Evolutionary conservation across 108 stramenopile genomes (phyloP).

Genomic region (Cyclotella baltica): DNA sequence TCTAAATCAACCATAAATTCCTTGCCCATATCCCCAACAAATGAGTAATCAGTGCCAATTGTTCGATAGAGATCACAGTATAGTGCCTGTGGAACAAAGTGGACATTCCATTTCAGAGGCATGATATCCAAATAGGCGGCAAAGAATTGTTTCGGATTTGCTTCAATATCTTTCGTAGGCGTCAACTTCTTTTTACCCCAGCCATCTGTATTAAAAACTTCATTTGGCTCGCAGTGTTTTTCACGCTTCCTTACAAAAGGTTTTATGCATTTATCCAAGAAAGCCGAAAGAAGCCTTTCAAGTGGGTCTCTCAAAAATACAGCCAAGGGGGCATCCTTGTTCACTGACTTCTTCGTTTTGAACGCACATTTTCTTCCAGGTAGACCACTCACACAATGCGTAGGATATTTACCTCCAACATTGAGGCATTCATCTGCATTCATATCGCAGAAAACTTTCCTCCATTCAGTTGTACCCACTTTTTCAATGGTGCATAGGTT

Average conservation of each 20-base stretch:
- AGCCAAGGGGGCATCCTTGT: slow-evolving; percentile 37
- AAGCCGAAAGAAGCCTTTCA: slow-evolving; percentile 62
- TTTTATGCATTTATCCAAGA: slow-evolving; percentile 61
- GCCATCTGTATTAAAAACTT: slow-evolving; percentile 30
- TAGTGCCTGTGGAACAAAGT: slow-evolving; percentile 65
- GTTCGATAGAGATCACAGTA: slow-evolving; percentile 57
- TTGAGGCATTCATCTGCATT: slow-evolving; percentile 38
- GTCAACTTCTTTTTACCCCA: not conserved
- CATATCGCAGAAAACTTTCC: slow-evolving; percentile 30
- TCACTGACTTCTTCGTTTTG: slow-evolving; percentile 23
- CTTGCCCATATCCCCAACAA: slow-evolving; percentile 65
- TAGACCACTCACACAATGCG: not conserved
- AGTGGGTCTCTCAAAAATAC: slow-evolving; percentile 73
- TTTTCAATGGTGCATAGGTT: slow-evolving; percentile 63
- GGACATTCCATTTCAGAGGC: slow-evolving; percentile 69
- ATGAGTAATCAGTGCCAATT: slow-evolving; percentile 49
- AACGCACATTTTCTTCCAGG: slow-evolving; percentile 29
- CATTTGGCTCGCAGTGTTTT: slow-evolving; percentile 46
- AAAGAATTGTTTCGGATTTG: slow-evolving; percentile 47
- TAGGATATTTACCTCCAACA: slow-evolving; percentile 4
- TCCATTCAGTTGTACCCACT: slow-evolving; percentile 51
- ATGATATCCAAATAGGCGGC: slow-evolving; percentile 60
- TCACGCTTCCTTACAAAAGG: not conserved
- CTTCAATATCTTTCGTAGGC: slow-evolving; percentile 30
- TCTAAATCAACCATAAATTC: slow-evolving; percentile 53